Evolutionary conservation across 495 filamentous ascomycete species (phyloP).

Genomic region (Collariella sp.): DNA sequence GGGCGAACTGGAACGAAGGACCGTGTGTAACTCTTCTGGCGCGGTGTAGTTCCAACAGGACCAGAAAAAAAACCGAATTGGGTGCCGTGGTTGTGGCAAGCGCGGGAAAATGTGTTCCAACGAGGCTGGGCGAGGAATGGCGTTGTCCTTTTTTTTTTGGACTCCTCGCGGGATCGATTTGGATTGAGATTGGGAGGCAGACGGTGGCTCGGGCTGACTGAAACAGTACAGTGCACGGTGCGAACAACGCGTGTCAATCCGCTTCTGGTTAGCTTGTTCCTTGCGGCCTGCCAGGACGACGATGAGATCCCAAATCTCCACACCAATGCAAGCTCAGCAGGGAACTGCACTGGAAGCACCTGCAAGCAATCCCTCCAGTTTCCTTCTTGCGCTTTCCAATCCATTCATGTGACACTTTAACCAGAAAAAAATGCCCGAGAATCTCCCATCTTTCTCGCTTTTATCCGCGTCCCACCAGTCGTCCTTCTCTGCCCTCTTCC

Average conservation of each 20-base stretch:
- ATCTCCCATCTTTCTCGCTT: not conserved
- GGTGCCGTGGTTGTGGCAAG: slow-evolving; percentile 4
- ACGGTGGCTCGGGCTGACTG: not conserved
- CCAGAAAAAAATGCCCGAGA: not conserved
- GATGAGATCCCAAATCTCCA: not conserved
- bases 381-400: not conserved
- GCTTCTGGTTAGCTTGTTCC: not conserved
- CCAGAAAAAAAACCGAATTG: slow-evolving; percentile 11
- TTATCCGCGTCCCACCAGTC: not conserved
- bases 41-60: slow-evolving; percentile 11
- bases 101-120: not conserved
- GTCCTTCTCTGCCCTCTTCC: not conserved
- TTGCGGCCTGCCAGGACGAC: not conserved
- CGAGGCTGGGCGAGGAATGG: slow-evolving; percentile 1
- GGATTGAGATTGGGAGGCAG: slow-evolving; percentile 13
- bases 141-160: slow-evolving; percentile 11
- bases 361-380: not conserved
- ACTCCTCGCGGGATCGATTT: slow-evolving; percentile 8
- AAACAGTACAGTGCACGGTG: not conserved
- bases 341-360: not conserved
- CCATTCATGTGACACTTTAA: not conserved
- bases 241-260: not conserved
- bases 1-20: slow-evolving; percentile 9
- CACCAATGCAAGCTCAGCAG: not conserved
- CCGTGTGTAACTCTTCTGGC: slow-evolving; percentile 10